phyloP scores from a whole-genome alignment of 106 monocot genomes.

The Phalaenopsis equestris region DNA sequence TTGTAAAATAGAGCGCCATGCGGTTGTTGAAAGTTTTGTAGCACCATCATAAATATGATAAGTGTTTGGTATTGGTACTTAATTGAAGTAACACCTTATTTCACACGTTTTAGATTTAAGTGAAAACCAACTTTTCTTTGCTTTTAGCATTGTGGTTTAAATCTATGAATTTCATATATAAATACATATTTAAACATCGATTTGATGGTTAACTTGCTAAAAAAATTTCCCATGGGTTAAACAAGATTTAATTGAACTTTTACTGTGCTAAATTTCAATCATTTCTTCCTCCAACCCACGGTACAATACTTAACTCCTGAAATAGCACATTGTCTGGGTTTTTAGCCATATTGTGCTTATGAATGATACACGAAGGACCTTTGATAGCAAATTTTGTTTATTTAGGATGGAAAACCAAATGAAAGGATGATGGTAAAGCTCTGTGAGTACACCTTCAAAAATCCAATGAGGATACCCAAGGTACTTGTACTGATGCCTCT shows the following conservation, averaged over 20 bases:
- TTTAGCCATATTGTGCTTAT: slow-evolving; percentile 5
- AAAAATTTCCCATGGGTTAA: slow-evolving; percentile 1
- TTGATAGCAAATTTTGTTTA: slow-evolving; percentile 2
- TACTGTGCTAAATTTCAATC: not conserved
- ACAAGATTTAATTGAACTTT: not conserved
- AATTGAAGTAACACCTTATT: not conserved
- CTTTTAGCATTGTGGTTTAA: not conserved
- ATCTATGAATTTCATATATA: not conserved
- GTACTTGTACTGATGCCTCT: slow-evolving; percentile 21
- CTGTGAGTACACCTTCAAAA: slow-evolving; percentile 86
- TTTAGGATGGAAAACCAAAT: slow-evolving; percentile 81
- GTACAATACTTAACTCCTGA: not conserved
- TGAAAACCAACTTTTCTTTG: not conserved
- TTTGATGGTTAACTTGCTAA: not conserved
- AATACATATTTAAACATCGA: not conserved
- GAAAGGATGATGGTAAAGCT: slow-evolving; percentile 87
- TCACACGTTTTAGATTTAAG: not conserved
- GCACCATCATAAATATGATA: not conserved
- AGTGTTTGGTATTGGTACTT: not conserved
- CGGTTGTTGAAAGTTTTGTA: not conserved
- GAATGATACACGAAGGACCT: not conserved
- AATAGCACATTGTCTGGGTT: not conserved
- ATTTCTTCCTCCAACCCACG: not conserved
- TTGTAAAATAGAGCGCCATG: not conserved
- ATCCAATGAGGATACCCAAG: slow-evolving; percentile 85